Conservation (phyloP, 2,329 filamentous ascomycete genomes). For the Thermochaetoides dissita region DNA sequence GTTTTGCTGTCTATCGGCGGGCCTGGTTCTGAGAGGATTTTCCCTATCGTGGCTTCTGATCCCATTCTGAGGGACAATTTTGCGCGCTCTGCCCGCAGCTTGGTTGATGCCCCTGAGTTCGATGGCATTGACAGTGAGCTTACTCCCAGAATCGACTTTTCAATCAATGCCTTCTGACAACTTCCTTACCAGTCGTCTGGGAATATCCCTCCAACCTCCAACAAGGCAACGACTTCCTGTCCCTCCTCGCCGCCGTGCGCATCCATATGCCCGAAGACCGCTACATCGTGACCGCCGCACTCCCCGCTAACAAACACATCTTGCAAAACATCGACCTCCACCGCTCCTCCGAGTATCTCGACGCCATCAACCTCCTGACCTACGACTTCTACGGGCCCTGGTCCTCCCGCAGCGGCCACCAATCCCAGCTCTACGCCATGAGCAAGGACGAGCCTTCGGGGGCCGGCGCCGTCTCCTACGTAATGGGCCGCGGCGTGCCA, state of each 20-base stretch:
- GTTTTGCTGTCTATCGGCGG: constrained; percentile 70
- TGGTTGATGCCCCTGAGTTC: constrained; percentile 58
- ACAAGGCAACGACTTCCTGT: constrained; percentile 57
- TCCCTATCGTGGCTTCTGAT: constrained; percentile 51
- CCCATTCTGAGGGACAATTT: constrained; percentile 52
- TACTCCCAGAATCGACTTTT: neutral
- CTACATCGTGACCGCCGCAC: constrained; percentile 57
- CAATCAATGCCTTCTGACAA: neutral
- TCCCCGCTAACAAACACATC: constrained; percentile 53
- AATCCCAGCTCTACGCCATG: constrained; percentile 58
- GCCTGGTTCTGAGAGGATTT: constrained; percentile 48
- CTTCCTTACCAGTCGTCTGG: constrained; percentile 53
- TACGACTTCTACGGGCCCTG: constrained; percentile 69
- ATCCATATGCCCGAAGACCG: constrained; percentile 52
- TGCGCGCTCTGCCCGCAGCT: constrained; percentile 48
- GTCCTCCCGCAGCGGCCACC: constrained; percentile 55
- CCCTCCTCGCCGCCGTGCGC: constrained; percentile 52
- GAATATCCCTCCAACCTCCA: constrained; percentile 54
- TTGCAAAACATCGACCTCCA: constrained; percentile 56
- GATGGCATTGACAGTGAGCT: constrained; percentile 63
- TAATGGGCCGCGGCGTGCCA: constrained; percentile 52
- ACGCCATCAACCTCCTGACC: constrained; percentile 65
- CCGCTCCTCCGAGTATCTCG: constrained; percentile 49
- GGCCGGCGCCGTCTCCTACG: constrained; percentile 51
- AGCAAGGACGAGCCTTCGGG: constrained; percentile 48